Evolutionary conservation across 495 filamentous ascomycete genomes (phyloP), one percentile per base, ranked within the genome.

Genomic region (Penicillium parvum): DNA sequence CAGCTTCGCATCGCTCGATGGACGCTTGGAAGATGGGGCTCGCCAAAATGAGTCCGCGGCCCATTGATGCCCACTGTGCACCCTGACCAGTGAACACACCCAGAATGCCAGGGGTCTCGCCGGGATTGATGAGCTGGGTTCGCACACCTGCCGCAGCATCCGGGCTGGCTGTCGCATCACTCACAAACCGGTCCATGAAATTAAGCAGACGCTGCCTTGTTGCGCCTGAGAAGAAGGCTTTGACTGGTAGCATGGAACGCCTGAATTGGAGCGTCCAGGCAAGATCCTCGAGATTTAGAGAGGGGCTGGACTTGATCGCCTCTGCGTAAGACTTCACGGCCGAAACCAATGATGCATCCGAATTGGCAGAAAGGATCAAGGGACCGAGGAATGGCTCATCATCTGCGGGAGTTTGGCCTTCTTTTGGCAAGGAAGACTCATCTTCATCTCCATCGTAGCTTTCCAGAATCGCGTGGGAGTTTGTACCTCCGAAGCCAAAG

Each of bases 401-500:
- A 8, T 12, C n/a, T 12, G 28, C 12, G 7, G 28, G 28, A 4
- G 28, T 7, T 4, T 8, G 18, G n/a, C n/a, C n/a, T n/a, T n/a
- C n/a, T n/a, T n/a, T n/a, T n/a, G n/a, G n/a, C n/a, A n/a, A n/a
- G n/a, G n/a, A n/a, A n/a, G n/a, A n/a, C n/a, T n/a, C n/a, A n/a
- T n/a, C n/a, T n/a, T n/a, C n/a, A n/a, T n/a, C n/a, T n/a, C n/a
- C n/a, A n/a, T n/a, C n/a, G 21, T 40, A 52, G n/a, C n/a, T 11
- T 12, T 84, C 78, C 3, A 83, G 4, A 28, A 84, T 80, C 10
- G 64, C 74, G 40, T 83, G 79, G 4, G 75, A 65, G 49, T 83
- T 83, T 18, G 70, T 66, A 21, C 81, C 81, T 10, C 81, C 80
- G 12, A 56, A 79, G 74, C 1, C 80, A 40, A 81, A 83, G 1